Evolutionary conservation across 257 asterid species (phyloP).

Genomic region (Gardenia jasminoides): DNA sequence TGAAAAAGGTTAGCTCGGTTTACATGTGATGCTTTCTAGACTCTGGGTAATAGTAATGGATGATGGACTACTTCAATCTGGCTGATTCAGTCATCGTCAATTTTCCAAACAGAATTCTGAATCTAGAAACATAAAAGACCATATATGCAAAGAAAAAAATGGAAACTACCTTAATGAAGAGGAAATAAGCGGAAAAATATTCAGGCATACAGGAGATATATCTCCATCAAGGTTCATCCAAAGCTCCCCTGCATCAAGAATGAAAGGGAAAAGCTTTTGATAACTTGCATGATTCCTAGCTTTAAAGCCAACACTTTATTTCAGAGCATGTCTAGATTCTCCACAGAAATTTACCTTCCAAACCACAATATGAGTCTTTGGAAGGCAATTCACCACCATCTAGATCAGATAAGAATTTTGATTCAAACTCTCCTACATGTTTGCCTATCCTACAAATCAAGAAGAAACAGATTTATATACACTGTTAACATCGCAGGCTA

Average conservation of each 20-base stretch:
- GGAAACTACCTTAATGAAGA: slow-evolving; percentile 53
- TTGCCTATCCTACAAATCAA: slow-evolving; percentile 54
- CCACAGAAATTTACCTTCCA: slow-evolving; percentile 49
- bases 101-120: neutral
- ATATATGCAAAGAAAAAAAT: slow-evolving; percentile 4
- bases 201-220: slow-evolving; percentile 83
- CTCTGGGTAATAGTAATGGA: neutral
- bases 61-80: neutral
- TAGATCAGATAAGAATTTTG: slow-evolving; percentile 63
- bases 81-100: neutral
- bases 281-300: neutral
- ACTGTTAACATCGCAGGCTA: neutral
- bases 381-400: slow-evolving; percentile 46
- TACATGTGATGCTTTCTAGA: neutral
- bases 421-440: slow-evolving; percentile 74
- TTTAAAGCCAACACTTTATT: neutral
- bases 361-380: slow-evolving; percentile 50
- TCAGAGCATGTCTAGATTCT: slow-evolving; percentile 5
- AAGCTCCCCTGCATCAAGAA: slow-evolving; percentile 59
- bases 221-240: slow-evolving; percentile 96
- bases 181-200: slow-evolving; percentile 68
- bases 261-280: neutral
- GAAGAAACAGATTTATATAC: neutral
- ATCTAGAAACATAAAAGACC: neutral
- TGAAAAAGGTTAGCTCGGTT: neutral